Percentiles rank a stretch among this genome's conserved stretches.
phyloP scores from a whole-genome alignment of 768 basidiomycete species.

The Psilocybe azurescens region DNA sequence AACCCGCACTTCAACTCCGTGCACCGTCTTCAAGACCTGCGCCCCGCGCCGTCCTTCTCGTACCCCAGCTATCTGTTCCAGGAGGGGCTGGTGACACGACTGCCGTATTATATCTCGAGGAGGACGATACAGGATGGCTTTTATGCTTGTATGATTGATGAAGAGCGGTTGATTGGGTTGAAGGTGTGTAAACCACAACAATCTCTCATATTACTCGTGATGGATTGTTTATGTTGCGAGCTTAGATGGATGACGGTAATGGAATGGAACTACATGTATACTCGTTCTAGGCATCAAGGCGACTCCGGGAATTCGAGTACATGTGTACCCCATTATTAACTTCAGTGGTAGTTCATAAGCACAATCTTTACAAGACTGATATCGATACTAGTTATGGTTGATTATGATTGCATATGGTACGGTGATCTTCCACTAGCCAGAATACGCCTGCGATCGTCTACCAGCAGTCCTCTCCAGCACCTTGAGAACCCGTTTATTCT shows the following conservation, averaged over 20 bases:
- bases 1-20: neutral
- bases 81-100: conserved; percentile 8
- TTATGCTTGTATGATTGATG: conserved; percentile 24
- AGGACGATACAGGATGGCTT: neutral
- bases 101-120: conserved; percentile 12
- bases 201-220: too few species aligned
- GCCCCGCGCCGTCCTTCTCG: neutral
- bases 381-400: too few species aligned
- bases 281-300: conserved; percentile 2
- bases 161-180: conserved; percentile 20
- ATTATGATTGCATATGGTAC: too few species aligned
- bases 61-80: conserved; percentile 4
- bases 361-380: too few species aligned
- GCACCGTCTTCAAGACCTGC: neutral
- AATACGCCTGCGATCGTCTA: too few species aligned
- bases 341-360: too few species aligned
- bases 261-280: conserved; percentile 7
- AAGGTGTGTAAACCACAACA: too few species aligned
- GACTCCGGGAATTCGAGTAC: too few species aligned
- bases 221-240: neutral
- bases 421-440: too few species aligned
- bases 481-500: too few species aligned
- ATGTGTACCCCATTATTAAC: too few species aligned
- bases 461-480: too few species aligned
- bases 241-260: neutral